Conservation (phyloP, 148 eudicot genomes). For the Cornus florida region DNA sequence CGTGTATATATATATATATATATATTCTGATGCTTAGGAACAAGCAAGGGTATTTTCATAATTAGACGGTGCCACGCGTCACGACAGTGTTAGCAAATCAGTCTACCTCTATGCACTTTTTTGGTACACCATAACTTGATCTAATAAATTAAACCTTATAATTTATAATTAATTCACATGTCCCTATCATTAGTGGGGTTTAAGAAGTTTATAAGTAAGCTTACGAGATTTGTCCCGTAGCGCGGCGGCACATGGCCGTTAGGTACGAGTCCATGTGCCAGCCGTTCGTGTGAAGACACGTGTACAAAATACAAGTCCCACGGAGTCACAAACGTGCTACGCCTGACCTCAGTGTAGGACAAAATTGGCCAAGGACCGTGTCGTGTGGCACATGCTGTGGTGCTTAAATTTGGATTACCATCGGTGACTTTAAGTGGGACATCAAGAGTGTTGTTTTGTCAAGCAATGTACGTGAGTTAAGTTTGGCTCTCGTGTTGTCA, state of each 20-base stretch:
- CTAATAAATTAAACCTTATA: neutral
- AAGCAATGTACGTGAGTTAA: too few species aligned
- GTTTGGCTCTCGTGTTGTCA: too few species aligned
- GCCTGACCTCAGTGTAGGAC: neutral
- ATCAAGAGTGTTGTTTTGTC: too few species aligned
- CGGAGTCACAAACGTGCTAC: neutral
- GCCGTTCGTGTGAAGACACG: constrained; percentile 4
- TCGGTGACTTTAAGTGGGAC: neutral
- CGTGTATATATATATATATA: too few species aligned
- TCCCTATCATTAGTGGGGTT: constrained; percentile 8
- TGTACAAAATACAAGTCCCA: neutral
- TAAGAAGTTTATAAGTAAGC: neutral
- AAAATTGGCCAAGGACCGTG: neutral
- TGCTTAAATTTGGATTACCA: neutral
- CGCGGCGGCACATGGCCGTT: constrained; percentile 29
- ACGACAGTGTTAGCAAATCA: constrained; percentile 2
- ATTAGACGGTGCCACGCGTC: constrained; percentile 15
- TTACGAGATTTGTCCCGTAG: constrained; percentile 1
- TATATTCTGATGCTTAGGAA: too few species aligned
- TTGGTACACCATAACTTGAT: neutral
- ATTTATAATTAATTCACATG: neutral
- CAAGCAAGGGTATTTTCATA: neutral
- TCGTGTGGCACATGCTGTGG: neutral
- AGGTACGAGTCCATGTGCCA: constrained; percentile 17
- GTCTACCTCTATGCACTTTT: neutral